Percentiles rank a stretch among this genome's conserved stretches.
These are phyloP conservation scores for Syzygium syzygioides DNA, from an alignment of 441 rosid species.

Conservation along the genomic window DNA sequence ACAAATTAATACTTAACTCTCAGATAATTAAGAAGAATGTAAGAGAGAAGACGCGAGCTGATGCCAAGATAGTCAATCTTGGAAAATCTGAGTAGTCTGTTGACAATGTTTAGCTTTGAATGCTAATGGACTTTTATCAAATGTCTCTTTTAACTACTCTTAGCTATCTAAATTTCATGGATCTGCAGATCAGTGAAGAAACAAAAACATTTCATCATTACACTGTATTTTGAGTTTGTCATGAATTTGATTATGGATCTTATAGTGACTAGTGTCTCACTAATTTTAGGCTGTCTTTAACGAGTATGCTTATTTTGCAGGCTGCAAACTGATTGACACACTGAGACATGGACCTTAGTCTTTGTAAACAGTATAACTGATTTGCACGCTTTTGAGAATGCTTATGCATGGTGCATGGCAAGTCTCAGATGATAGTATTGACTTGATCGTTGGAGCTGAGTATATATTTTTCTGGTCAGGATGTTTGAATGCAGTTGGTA, in stretches of 20 bases:
- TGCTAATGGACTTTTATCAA: constrained; percentile 42
- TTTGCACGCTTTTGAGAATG: neutral
- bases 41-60: neutral
- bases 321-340: neutral
- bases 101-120: constrained; percentile 47
- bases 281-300: neutral
- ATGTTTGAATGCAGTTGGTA: neutral
- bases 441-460: neutral
- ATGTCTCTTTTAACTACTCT: constrained; percentile 15
- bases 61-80: constrained; percentile 24
- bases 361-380: neutral
- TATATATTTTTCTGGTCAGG: neutral
- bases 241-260: neutral
- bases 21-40: neutral
- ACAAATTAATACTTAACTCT: neutral
- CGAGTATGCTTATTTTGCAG: neutral
- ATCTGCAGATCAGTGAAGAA: constrained; percentile 24
- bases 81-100: constrained; percentile 25
- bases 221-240: neutral
- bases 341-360: neutral
- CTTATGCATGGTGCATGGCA: neutral
- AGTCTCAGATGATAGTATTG: neutral
- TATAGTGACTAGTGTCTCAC: neutral
- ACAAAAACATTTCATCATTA: neutral
- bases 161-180: constrained; percentile 1